These are phyloP conservation scores for Pseudogymnoascus sp. DNA, from an alignment of 2,329 filamentous ascomycete species.

Conservation along the genomic window DNA sequence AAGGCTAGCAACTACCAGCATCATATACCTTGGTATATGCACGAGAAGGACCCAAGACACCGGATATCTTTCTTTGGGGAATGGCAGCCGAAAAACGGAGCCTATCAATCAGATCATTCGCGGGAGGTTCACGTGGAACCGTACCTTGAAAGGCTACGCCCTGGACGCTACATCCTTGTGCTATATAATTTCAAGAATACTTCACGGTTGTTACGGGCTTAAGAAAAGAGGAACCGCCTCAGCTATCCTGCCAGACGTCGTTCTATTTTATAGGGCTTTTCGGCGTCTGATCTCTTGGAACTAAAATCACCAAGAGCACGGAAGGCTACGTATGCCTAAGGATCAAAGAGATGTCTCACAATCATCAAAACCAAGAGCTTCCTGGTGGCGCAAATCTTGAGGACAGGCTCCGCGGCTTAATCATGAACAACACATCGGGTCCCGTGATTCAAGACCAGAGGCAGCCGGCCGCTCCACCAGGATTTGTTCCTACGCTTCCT, in stretches of 20 bases:
- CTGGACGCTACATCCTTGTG: not conserved
- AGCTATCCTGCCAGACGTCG: not conserved
- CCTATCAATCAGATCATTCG: slow-evolving; percentile 1
- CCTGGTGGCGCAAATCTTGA: slow-evolving; percentile 35
- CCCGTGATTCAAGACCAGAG: slow-evolving; percentile 16
- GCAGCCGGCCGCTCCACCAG: slow-evolving; percentile 12
- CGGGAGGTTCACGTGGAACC: not conserved
- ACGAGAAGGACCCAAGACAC: not conserved
- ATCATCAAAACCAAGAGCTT: slow-evolving; percentile 6
- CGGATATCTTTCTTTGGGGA: not conserved
- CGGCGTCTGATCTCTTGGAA: not conserved
- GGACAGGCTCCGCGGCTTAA: slow-evolving; percentile 50
- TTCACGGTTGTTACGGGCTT: not conserved
- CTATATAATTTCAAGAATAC: not conserved
- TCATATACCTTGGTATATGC: not conserved
- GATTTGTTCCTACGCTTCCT: slow-evolving; percentile 13
- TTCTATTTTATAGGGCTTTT: not conserved
- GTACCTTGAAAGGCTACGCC: not conserved
- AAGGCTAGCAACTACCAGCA: not conserved
- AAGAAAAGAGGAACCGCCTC: not conserved
- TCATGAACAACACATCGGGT: slow-evolving; percentile 42
- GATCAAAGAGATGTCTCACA: not conserved
- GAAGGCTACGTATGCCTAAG: not conserved
- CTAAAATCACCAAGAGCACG: not conserved
- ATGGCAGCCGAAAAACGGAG: not conserved